Base-by-base conservation (phyloP, 75 land plant genomes). In the Selaginella tamariscina region DNA sequence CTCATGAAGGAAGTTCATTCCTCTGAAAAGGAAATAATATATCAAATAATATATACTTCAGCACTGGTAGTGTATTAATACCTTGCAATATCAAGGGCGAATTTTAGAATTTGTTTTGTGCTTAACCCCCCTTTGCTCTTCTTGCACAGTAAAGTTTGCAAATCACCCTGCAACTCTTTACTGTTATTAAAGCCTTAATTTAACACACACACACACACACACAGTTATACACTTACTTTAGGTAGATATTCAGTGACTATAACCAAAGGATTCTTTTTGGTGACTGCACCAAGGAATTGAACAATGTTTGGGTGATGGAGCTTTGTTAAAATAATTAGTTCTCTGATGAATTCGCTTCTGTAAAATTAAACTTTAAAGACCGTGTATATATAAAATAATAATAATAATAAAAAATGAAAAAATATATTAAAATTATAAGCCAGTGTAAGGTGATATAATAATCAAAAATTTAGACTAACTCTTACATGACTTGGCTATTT, bases 251-350 rank as follows among this genome's bases (percentile, higher is more conserved):
- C 95, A n/a, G 73, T 75, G 65, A 87, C 80, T 32, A 89, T 86
- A 83, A 88, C 83, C 95, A 89, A 82, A 15, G 87, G 90, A 56
- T 78, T 70, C 66, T 82, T 84, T 64, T 89, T 89, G 39, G 95
- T 89, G 22, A 89, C 95, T 57, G 95, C 95, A 9, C 95, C 95
- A 32, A 89, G 76, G 79, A 89, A 89, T 62, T 89, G 95, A 62
- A 89, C 76, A 5, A 87, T 83, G 74, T 89, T 84, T 26, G 95
- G 95, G 77, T 89, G 95, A 49, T 88, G 83, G 59, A 84, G 82
- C 72, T 79, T 80, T 72, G 73, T 65, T 74, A 79, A 77, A 33
- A 83, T 33, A 20, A 33, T 74, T 33, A 82, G 74, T 70, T 82
- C 85, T 44, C 56, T 74, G 64, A 74, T 64, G 39, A 82, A 82